Percentiles rank a stretch among this genome's conserved stretches.
Conservation (phyloP, 2,329 filamentous ascomycete species). For the Scedosporium dehoogii region DNA sequence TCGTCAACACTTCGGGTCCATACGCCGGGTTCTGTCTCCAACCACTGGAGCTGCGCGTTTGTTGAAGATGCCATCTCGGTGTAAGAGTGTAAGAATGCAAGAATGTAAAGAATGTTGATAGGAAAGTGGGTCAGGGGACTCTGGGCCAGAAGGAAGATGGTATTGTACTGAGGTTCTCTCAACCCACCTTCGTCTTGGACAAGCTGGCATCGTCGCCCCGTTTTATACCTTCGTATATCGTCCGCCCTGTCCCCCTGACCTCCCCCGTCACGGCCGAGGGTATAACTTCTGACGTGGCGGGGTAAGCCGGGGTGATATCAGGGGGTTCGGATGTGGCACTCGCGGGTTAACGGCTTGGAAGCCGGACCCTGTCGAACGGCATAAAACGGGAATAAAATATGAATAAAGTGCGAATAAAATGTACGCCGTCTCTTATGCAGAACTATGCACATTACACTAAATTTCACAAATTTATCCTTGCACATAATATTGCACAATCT, state of each 20-base stretch:
- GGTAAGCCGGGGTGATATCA: neutral
- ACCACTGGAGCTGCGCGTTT: constrained; percentile 13
- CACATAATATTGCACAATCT: neutral
- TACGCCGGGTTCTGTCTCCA: constrained; percentile 13
- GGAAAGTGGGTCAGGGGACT: neutral
- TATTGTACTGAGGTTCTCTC: neutral
- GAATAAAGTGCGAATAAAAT: neutral
- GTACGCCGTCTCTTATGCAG: too few relatives aligned
- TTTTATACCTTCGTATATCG: neutral
- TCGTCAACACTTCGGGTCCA: constrained; percentile 30
- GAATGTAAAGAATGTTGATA: too few relatives aligned
- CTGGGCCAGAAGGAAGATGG: too few relatives aligned
- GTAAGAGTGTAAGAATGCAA: neutral
- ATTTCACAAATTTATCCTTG: neutral
- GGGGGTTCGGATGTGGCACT: neutral
- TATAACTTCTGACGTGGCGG: neutral
- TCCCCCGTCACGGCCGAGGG: too few relatives aligned
- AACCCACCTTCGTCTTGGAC: neutral
- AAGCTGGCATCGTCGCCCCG: neutral
- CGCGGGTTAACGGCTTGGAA: neutral
- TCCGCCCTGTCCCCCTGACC: neutral
- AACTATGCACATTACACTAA: neutral
- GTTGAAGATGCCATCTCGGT: neutral
- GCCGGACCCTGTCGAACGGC: neutral
- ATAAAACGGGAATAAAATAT: neutral